Evolutionary conservation across 2,329 filamentous ascomycete genomes (phyloP).

Genomic region (Colletotrichum tofieldiae): DNA sequence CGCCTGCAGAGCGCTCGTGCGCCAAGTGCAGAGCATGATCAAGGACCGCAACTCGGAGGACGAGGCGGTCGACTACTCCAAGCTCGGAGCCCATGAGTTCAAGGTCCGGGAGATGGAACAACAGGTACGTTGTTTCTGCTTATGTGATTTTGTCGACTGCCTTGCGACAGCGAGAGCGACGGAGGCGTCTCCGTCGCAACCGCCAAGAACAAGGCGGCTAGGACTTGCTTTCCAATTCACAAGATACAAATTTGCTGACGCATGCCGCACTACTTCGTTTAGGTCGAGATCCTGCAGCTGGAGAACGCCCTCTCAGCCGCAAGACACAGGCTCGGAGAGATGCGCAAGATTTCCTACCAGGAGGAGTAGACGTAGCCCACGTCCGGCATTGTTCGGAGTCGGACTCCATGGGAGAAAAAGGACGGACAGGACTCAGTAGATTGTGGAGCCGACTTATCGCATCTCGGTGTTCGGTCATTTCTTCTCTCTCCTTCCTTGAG

Average conservation of each 20-base stretch:
- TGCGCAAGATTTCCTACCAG: constrained; percentile 97
- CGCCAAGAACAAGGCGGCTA: neutral
- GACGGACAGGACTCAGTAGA: neutral
- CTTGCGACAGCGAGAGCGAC: neutral
- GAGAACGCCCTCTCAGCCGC: constrained; percentile 89
- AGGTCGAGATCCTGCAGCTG: constrained; percentile 98
- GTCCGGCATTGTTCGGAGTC: neutral
- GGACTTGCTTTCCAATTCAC: neutral
- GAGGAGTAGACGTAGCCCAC: constrained; percentile 69
- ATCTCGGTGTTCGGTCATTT: neutral
- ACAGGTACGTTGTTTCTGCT: constrained; percentile 75
- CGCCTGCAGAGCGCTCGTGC: constrained; percentile 88
- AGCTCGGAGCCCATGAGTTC: constrained; percentile 94
- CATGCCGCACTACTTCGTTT: neutral
- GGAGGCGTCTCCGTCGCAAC: neutral
- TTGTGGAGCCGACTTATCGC: neutral
- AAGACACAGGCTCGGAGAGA: constrained; percentile 89
- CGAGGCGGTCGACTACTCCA: constrained; percentile 87
- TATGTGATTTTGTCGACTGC: constrained; percentile 50
- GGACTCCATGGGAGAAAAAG: neutral
- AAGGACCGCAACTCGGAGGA: constrained; percentile 86
- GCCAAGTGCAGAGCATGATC: constrained; percentile 96
- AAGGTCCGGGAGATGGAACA: constrained; percentile 99
- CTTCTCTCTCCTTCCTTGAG: neutral
- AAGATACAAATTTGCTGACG: constrained; percentile 16